These are phyloP conservation scores for Hyphopichia pseudoburtonii DNA, from an alignment of 1,139 yeast species.

Conservation along the genomic window DNA sequence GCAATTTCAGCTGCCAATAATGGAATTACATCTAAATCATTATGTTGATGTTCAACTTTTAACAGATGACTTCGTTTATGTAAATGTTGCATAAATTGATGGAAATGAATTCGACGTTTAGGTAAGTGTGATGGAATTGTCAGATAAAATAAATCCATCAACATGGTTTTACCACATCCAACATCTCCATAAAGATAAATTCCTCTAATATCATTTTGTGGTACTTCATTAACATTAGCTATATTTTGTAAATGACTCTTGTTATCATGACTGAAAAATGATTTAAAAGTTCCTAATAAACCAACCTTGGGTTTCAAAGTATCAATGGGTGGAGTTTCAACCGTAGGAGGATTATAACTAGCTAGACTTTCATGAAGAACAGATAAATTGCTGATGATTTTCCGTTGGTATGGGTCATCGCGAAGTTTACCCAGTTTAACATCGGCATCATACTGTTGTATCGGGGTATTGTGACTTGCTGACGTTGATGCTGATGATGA, in stretches of 20 bases:
- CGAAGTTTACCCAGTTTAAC: slow-evolving; percentile 53
- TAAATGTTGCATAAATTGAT: slow-evolving; percentile 92
- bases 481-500: no score
- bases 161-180: slow-evolving; percentile 97
- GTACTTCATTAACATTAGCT: slow-evolving; percentile 9
- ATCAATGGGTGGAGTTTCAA: slow-evolving; percentile 47
- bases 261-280: slow-evolving; percentile 21
- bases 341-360: slow-evolving; percentile 55
- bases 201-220: slow-evolving; percentile 56
- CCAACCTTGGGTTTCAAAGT: slow-evolving; percentile 52
- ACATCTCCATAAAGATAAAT: slow-evolving; percentile 95
- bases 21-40: slow-evolving; percentile 81
- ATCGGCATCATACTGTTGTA: slow-evolving; percentile 59
- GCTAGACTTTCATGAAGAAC: slow-evolving; percentile 48
- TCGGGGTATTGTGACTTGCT: no score
- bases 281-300: slow-evolving; percentile 35
- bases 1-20: slow-evolving; percentile 83
- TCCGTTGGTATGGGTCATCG: slow-evolving; percentile 69
- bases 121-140: slow-evolving; percentile 78
- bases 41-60: slow-evolving; percentile 53
- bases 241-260: slow-evolving; percentile 2
- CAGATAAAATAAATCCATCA: slow-evolving; percentile 90
- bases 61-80: slow-evolving; percentile 86
- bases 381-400: slow-evolving; percentile 56
- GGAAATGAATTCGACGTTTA: slow-evolving; percentile 85